Base-by-base conservation (phyloP, 495 filamentous ascomycete genomes). In the Achaetomiella virescens region DNA sequence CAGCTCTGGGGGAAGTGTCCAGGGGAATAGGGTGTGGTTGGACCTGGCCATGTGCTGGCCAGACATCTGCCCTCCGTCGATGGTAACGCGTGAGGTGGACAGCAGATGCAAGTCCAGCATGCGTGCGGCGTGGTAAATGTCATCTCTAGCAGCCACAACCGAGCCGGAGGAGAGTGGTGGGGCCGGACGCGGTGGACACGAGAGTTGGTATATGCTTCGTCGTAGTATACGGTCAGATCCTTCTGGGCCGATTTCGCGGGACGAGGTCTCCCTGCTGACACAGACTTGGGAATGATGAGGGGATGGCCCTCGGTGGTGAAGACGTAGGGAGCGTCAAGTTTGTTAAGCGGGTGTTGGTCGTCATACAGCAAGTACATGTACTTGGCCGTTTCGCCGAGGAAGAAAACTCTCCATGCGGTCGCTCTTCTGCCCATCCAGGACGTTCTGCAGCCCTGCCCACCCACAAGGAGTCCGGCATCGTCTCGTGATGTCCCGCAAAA, bases 391-490 rank as follows among this genome's bases (percentile, higher is more conserved):
- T 98, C 93, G 3, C 95, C 91, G 1, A 97, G 77, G 68, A 96
- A 97, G 75, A 98, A n/a, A 98, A 70, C 93, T 97, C 73, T 98
- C 93, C 93, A 98, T 98, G 17, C 93, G 86, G 65, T 98, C 93
- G 63, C 81, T 91, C 66, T 87, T 84, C 68, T 97, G 88, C 0
- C 92, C 95, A 40, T 80, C 90, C 29, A 86, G 76, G 10, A 98
- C 93, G 70, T 97, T 89, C 61, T 95, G 87, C n/a, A 98, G 77
- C 0, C 92, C 92, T 6, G 93, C 88, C 91, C 90, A 97, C 48
- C 93, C 93, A 64, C 93, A 98, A 48, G 83, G 82, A 2, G 90
- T 91, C 89, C 90, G 95, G 69, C 93, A 98, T 40, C 95, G 81
- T 42, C 89, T 76, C 58, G 88, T 87, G 60, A 98, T 85, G 66